Conservation (phyloP, 176 grass and related monocot genomes). For the Poa annua region DNA sequence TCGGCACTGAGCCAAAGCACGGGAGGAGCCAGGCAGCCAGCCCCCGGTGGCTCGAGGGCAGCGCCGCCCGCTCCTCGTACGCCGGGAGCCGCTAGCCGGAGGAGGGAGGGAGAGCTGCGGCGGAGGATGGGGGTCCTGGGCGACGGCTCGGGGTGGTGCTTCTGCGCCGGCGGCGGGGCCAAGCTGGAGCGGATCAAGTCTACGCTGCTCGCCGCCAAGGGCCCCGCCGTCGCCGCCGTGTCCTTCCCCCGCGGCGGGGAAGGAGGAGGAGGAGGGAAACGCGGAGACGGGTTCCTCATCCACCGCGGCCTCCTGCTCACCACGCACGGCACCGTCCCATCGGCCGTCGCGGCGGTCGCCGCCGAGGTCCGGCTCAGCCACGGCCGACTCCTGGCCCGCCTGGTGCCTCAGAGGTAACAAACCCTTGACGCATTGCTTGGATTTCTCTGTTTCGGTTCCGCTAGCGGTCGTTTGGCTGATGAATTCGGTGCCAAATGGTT, state of each 20-base stretch:
- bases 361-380: slow-evolving; percentile 74
- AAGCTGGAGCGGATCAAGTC: slow-evolving; percentile 84
- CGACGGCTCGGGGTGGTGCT: slow-evolving; percentile 76
- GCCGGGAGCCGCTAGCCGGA: slow-evolving; percentile 25
- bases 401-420: slow-evolving; percentile 76
- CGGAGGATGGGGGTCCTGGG: slow-evolving; percentile 72
- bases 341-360: slow-evolving; percentile 50
- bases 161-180: slow-evolving; percentile 80
- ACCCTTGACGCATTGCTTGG: slow-evolving; percentile 2
- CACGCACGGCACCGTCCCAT: slow-evolving; percentile 80
- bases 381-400: slow-evolving; percentile 59
- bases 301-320: slow-evolving; percentile 84
- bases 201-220: slow-evolving; percentile 66
- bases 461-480: not conserved
- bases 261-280: slow-evolving; percentile 40
- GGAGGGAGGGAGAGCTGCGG: not conserved
- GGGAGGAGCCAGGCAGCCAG: not conserved
- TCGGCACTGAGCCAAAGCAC: slow-evolving; percentile 7
- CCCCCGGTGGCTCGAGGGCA: not conserved
- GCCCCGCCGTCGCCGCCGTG: slow-evolving; percentile 68
- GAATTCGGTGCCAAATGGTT: slow-evolving; percentile 6
- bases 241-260: slow-evolving; percentile 39
- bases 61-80: slow-evolving; percentile 2
- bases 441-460: not conserved
- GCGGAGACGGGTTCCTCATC: slow-evolving; percentile 80